Conservation (phyloP, 768 basidiomycete species). For the Melanogaster broomeanus region DNA sequence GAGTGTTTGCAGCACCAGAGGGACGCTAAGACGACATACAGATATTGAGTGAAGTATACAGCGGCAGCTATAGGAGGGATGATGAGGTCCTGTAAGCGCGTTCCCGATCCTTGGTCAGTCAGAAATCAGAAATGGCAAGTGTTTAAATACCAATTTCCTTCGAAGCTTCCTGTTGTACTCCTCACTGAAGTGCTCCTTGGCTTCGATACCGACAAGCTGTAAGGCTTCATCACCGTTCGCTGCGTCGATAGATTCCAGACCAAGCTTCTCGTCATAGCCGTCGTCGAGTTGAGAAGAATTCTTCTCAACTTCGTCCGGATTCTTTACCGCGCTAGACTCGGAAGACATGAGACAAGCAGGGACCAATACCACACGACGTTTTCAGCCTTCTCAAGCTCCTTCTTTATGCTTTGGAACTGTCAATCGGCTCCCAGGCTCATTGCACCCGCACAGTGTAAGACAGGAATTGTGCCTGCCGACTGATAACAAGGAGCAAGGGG, state of each 20-base stretch:
- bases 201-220: slow-evolving; percentile 55
- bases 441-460: slow-evolving; percentile 6
- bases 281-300: slow-evolving; percentile 7
- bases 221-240: slow-evolving; percentile 60
- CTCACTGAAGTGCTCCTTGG: slow-evolving; percentile 54
- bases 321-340: slow-evolving; percentile 9
- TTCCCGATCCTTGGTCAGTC: neutral
- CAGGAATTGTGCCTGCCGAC: neutral
- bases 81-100: slow-evolving; percentile 48
- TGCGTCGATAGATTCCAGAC: slow-evolving; percentile 34
- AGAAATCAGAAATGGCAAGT: neutral
- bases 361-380: neutral
- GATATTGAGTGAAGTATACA: slow-evolving; percentile 68
- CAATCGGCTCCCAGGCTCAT: slow-evolving; percentile 1
- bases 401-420: slow-evolving; percentile 12
- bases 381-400: neutral
- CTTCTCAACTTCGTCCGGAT: slow-evolving; percentile 15
- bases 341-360: slow-evolving; percentile 18
- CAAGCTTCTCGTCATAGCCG: slow-evolving; percentile 36
- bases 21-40: slow-evolving; percentile 40
- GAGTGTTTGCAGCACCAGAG: neutral
- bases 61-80: slow-evolving; percentile 61
- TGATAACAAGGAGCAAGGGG: slow-evolving; percentile 7
- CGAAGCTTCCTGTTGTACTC: slow-evolving; percentile 59
- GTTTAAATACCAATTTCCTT: slow-evolving; percentile 52